Evolutionary conservation across 192 early-diverging fungal genomes (phyloP).

Genomic region (Funneliformis geosporum): DNA sequence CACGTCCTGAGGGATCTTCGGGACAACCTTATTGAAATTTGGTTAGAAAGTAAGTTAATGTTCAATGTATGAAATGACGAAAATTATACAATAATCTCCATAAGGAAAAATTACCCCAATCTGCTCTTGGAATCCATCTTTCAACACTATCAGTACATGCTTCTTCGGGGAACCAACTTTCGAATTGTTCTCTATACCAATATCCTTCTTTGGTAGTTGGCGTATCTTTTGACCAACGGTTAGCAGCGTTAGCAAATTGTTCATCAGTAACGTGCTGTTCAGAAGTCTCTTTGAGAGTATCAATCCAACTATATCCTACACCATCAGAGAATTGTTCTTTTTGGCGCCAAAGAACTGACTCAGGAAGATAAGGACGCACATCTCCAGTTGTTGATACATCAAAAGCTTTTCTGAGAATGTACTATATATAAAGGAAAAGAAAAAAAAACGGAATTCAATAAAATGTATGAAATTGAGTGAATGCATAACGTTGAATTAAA

Average conservation of each 20-base stretch:
- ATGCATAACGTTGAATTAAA: background rate
- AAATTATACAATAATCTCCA: no score
- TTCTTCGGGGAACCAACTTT: slow-evolving; percentile 89
- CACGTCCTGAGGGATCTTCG: slow-evolving; percentile 96
- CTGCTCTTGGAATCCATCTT: slow-evolving; percentile 92
- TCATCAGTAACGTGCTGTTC: slow-evolving; percentile 74
- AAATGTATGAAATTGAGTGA: background rate
- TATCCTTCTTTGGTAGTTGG: slow-evolving; percentile 97
- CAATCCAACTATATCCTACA: slow-evolving; percentile 98
- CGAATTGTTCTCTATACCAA: slow-evolving; percentile 92
- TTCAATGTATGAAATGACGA: background rate
- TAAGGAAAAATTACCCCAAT: slow-evolving; percentile 68
- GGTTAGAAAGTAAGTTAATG: background rate
- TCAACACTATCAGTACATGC: slow-evolving; percentile 89
- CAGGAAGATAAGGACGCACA: slow-evolving; percentile 79
- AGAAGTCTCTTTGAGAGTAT: slow-evolving; percentile 82
- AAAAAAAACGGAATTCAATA: background rate
- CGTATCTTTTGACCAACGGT: slow-evolving; percentile 83
- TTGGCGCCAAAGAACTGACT: slow-evolving; percentile 93
- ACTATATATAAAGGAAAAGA: slow-evolving; percentile 31
- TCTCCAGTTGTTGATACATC: slow-evolving; percentile 77
- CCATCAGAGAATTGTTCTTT: slow-evolving; percentile 99
- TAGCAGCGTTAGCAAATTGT: slow-evolving; percentile 64
- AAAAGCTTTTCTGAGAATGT: slow-evolving; percentile 93
- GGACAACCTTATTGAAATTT: slow-evolving; percentile 65